Percentiles rank a stretch among this genome's conserved stretches.
phyloP scores from a whole-genome alignment of 805 yeast species.

The Starmerella etchellsii region DNA sequence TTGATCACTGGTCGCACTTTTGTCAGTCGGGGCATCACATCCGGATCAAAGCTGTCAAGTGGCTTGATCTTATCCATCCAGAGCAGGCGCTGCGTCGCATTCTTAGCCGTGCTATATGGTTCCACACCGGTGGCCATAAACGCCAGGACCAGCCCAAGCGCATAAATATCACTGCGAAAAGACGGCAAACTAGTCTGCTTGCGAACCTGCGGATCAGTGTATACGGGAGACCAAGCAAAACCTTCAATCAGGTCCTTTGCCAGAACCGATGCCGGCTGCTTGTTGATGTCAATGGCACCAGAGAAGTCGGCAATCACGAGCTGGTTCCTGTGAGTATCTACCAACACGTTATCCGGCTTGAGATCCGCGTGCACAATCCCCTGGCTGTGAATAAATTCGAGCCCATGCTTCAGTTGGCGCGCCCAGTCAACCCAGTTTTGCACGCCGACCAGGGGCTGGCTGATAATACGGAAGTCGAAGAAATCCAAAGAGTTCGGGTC shows the following conservation, averaged over 20 bases:
- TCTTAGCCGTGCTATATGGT: slow-evolving; percentile 32
- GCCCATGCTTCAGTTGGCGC: slow-evolving; percentile 19
- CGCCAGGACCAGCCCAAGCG: slow-evolving; percentile 36
- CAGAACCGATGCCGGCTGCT: slow-evolving; percentile 14
- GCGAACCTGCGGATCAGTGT: slow-evolving; percentile 38
- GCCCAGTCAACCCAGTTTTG: slow-evolving; percentile 23
- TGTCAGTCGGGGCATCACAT: slow-evolving; percentile 13
- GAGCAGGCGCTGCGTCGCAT: slow-evolving; percentile 24
- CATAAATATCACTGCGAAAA: slow-evolving; percentile 34
- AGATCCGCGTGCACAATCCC: slow-evolving; percentile 37
- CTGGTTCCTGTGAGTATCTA: slow-evolving; percentile 12
- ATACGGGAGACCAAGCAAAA: slow-evolving; percentile 30
- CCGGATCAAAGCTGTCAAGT: slow-evolving; percentile 21
- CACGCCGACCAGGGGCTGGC: slow-evolving; percentile 20
- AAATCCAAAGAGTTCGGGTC: slow-evolving; percentile 6
- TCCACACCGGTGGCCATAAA: slow-evolving; percentile 35
- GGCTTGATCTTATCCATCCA: slow-evolving; percentile 25
- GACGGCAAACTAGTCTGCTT: slow-evolving; percentile 22
- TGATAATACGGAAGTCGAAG: slow-evolving; percentile 13
- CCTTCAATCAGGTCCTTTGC: slow-evolving; percentile 14
- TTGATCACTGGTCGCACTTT: slow-evolving; percentile 12
- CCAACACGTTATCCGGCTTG: slow-evolving; percentile 36
- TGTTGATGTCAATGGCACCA: slow-evolving; percentile 13
- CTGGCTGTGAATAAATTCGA: slow-evolving; percentile 18
- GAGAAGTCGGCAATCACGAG: slow-evolving; percentile 40